Conservation (phyloP, 116 monocot species). For the Trichopus zeylanicus region DNA sequence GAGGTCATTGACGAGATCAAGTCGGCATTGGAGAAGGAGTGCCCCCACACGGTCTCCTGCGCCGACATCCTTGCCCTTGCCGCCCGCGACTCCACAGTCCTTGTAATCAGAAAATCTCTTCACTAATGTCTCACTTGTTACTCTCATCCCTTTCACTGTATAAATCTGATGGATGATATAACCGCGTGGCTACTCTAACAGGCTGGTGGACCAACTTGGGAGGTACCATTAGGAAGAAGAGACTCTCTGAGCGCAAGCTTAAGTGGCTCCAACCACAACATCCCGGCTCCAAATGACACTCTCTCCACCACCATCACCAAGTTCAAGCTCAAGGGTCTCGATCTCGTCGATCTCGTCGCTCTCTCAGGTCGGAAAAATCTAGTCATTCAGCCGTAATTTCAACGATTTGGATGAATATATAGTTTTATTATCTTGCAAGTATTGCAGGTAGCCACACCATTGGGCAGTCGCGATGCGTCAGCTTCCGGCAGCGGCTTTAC, state of each 20-base stretch:
- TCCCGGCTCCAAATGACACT: slow-evolving; percentile 58
- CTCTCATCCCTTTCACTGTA: neutral
- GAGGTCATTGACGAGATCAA: slow-evolving; percentile 74
- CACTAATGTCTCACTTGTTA: neutral
- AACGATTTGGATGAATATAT: neutral
- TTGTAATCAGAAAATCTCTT: slow-evolving; percentile 18
- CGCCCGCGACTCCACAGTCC: slow-evolving; percentile 53
- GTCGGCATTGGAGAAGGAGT: slow-evolving; percentile 47
- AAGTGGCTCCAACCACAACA: slow-evolving; percentile 52
- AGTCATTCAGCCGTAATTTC: neutral
- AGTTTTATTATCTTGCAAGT: neutral
- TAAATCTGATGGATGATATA: neutral
- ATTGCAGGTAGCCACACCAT: slow-evolving; percentile 70
- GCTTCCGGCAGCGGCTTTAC: slow-evolving; percentile 67
- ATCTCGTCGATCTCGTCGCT: slow-evolving; percentile 48
- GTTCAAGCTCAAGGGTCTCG: slow-evolving; percentile 60
- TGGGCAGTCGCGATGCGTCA: slow-evolving; percentile 60
- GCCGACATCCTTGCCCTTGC: slow-evolving; percentile 71
- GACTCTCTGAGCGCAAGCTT: slow-evolving; percentile 67
- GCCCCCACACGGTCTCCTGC: slow-evolving; percentile 62
- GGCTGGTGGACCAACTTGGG: slow-evolving; percentile 75
- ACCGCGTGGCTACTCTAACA: neutral
- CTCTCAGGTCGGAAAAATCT: slow-evolving; percentile 16
- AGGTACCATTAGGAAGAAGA: slow-evolving; percentile 72
- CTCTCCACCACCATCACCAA: slow-evolving; percentile 61